These are phyloP conservation scores for Isabelozyma gotoi DNA, from an alignment of 805 yeast genomes.

Conservation along the genomic window DNA sequence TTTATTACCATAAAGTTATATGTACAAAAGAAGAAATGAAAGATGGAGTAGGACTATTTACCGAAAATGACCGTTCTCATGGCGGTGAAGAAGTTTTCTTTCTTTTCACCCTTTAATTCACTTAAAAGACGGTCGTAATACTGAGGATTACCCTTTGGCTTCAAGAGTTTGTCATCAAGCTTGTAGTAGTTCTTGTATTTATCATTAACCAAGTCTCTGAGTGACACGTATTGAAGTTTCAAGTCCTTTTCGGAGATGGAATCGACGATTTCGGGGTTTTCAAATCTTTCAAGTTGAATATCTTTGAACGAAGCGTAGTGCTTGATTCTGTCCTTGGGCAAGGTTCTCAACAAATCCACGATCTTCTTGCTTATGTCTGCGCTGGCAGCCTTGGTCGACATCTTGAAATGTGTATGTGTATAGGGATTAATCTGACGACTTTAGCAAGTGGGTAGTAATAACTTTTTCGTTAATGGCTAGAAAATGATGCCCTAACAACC, in stretches of 20 bases:
- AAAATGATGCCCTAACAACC: too few relatives aligned
- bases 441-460: background rate
- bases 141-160: conserved; percentile 82
- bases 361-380: conserved; percentile 55
- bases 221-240: conserved; percentile 58
- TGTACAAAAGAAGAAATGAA: background rate
- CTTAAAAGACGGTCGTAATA: conserved; percentile 71
- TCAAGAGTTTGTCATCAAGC: conserved; percentile 62
- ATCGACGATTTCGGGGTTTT: conserved; percentile 32
- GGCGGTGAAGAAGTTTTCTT: conserved; percentile 65
- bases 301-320: conserved; percentile 72
- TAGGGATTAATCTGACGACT: background rate
- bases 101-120: conserved; percentile 70
- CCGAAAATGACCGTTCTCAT: conserved; percentile 77
- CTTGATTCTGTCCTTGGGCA: conserved; percentile 68
- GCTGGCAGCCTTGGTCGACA: conserved; percentile 31
- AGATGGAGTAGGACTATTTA: conserved; percentile 33
- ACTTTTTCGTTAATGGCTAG: background rate
- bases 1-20: background rate
- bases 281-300: conserved; percentile 49
- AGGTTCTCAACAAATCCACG: conserved; percentile 54
- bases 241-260: conserved; percentile 49
- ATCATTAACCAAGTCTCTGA: conserved; percentile 56
- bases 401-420: background rate
- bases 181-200: conserved; percentile 64